These are phyloP conservation scores for Coccinonectria pachysandricola DNA, from an alignment of 2,329 filamentous ascomycete genomes.

Conservation along the genomic window DNA sequence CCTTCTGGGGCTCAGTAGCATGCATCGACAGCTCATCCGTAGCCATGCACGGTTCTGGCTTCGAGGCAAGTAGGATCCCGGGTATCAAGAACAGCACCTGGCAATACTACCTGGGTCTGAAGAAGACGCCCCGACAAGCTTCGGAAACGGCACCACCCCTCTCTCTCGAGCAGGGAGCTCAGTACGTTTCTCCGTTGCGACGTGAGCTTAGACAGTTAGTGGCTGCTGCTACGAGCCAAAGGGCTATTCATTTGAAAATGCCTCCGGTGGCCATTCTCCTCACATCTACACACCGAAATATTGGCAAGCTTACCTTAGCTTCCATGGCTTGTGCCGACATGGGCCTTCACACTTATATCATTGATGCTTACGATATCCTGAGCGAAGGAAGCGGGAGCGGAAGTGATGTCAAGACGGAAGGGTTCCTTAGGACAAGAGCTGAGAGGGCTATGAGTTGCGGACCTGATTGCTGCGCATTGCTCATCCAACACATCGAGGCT, in stretches of 20 bases:
- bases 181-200: conserved; percentile 48
- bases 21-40: conserved; percentile 80
- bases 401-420: conserved; percentile 88
- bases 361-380: conserved; percentile 88
- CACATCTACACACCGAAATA: conserved; percentile 83
- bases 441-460: conserved; percentile 87
- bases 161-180: conserved; percentile 34
- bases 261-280: conserved; percentile 82
- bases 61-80: conserved; percentile 70
- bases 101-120: conserved; percentile 81
- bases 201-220: conserved; percentile 75
- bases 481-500: conserved; percentile 86
- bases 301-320: conserved; percentile 80
- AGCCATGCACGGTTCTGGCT: conserved; percentile 85
- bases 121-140: conserved; percentile 45
- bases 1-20: conserved; percentile 76
- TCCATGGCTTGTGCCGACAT: conserved; percentile 73
- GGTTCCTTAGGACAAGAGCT: conserved; percentile 74
- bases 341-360: conserved; percentile 76
- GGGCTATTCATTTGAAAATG: conserved; percentile 77
- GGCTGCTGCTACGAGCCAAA: conserved; percentile 75
- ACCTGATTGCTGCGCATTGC: conserved; percentile 66
- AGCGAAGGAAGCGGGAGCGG: conserved; percentile 77
- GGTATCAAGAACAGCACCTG: conserved; percentile 67
- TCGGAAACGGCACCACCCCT: conserved; percentile 29